Conservation (phyloP, 345 rosid genomes). For the Moricandia moricandioides region DNA sequence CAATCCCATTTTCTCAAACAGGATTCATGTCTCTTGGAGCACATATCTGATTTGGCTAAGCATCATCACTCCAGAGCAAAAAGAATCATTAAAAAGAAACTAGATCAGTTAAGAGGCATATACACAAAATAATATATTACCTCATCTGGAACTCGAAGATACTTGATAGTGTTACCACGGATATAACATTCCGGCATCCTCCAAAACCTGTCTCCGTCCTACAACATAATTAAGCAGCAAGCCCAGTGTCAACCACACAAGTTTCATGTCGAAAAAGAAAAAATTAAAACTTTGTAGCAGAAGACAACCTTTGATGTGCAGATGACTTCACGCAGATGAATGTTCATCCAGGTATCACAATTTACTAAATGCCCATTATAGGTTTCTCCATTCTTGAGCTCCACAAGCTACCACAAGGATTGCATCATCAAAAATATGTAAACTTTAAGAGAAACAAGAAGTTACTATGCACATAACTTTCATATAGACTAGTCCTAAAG, state of each 20-base stretch:
- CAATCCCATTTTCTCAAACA: not conserved
- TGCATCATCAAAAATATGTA: conserved; percentile 6
- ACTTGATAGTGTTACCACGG: conserved; percentile 97
- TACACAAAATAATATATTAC: conserved; percentile 36
- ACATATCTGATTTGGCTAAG: conserved; percentile 43
- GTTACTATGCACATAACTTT: too few relatives aligned
- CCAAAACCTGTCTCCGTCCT: conserved; percentile 99
- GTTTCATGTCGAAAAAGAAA: not conserved
- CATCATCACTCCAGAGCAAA: conserved; percentile 38
- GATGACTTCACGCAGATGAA: conserved; percentile 97
- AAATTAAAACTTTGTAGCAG: not conserved
- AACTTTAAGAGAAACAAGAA: not conserved
- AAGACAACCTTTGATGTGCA: conserved; percentile 83
- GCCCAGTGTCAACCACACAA: conserved; percentile 9
- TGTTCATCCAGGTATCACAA: conserved; percentile 99
- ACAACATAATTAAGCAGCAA: conserved; percentile 5
- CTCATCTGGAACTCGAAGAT: conserved; percentile 99
- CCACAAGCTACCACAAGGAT: conserved; percentile 66
- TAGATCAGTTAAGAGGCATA: not conserved
- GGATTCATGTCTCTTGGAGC: conserved; percentile 28
- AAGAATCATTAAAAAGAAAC: too few relatives aligned
- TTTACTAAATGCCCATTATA: conserved; percentile 96
- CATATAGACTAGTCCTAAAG: not conserved
- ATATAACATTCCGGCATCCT: conserved; percentile 99
- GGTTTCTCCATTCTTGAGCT: conserved; percentile 95